A percentile compares a stretch with the other conserved stretches of the same genome.
phyloP scores from a whole-genome alignment of 306 rosid species.

The Pachyrhizus erosus region DNA sequence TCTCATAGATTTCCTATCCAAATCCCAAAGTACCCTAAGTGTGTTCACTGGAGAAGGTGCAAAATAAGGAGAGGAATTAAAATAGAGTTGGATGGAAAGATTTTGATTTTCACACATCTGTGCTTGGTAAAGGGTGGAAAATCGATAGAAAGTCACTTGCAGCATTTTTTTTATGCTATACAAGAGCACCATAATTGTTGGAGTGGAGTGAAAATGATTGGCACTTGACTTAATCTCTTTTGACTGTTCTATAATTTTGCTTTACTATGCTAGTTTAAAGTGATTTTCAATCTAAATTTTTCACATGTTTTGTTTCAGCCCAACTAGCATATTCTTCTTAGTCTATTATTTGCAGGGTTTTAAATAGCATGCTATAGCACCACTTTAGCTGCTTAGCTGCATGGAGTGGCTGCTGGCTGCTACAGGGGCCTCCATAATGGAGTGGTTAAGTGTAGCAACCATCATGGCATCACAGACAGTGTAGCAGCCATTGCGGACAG shows the following conservation, averaged over 20 bases:
- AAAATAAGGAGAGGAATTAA: too few species aligned
- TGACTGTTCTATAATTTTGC: neutral
- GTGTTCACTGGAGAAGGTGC: too few species aligned
- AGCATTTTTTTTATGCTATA: slow-evolving; percentile 12
- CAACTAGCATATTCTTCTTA: neutral
- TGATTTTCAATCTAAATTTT: slow-evolving; percentile 2
- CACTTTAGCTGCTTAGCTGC: too few species aligned
- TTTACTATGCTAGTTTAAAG: neutral
- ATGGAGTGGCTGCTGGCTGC: too few species aligned
- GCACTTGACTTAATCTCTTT: neutral
- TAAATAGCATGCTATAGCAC: too few species aligned
- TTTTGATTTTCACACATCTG: slow-evolving; percentile 12
- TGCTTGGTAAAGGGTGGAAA: slow-evolving; percentile 19
- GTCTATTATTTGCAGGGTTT: too few species aligned
- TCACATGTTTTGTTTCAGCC: slow-evolving; percentile 5
- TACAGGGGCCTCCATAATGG: too few species aligned
- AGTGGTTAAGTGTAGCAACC: too few species aligned
- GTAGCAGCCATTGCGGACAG: too few species aligned
- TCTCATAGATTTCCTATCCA: too few species aligned
- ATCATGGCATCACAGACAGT: too few species aligned
- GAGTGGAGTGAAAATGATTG: slow-evolving; percentile 19
- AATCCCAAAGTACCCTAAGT: too few species aligned
- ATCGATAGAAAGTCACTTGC: neutral
- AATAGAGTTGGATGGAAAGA: neutral
- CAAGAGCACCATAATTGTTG: neutral